A percentile compares a stretch with the other conserved stretches of the same genome.
These are phyloP conservation scores for Boechera divaricarpa DNA, from an alignment of 345 rosid genomes.

Conservation along the genomic window DNA sequence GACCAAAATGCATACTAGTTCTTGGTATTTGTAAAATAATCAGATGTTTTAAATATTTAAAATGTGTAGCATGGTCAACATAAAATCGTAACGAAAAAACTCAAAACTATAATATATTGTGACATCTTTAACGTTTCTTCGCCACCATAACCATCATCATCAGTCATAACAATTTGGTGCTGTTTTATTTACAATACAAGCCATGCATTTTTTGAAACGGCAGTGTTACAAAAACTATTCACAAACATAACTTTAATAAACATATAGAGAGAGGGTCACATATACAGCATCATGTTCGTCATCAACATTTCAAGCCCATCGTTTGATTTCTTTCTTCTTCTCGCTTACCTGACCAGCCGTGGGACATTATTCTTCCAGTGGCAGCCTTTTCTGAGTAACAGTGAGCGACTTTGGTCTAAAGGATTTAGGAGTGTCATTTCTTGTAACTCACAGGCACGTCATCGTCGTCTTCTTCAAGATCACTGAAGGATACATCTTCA, in stretches of 20 bases:
- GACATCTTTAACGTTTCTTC: background rate
- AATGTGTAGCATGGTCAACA: background rate
- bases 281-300: slow-evolving; percentile 54
- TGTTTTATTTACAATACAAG: slow-evolving; percentile 38
- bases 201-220: background rate
- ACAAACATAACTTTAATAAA: slow-evolving; percentile 37
- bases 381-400: slow-evolving; percentile 2
- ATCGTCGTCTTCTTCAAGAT: slow-evolving; percentile 76
- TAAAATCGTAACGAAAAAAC: background rate
- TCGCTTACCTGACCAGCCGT: slow-evolving; percentile 53
- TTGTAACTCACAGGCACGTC: slow-evolving; percentile 53
- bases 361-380: slow-evolving; percentile 36
- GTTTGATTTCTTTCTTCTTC: slow-evolving; percentile 59
- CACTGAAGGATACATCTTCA: slow-evolving; percentile 94
- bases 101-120: background rate
- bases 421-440: slow-evolving; percentile 26
- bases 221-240: slow-evolving; percentile 27
- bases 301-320: slow-evolving; percentile 71
- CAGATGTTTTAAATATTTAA: background rate
- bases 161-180: background rate
- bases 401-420: background rate
- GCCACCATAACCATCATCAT: background rate
- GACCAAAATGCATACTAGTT: background rate
- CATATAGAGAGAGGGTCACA: slow-evolving; percentile 18
- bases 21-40: too few relatives aligned